Base-by-base conservation (phyloP, 106 monocot species). In the Allium cepa region DNA sequence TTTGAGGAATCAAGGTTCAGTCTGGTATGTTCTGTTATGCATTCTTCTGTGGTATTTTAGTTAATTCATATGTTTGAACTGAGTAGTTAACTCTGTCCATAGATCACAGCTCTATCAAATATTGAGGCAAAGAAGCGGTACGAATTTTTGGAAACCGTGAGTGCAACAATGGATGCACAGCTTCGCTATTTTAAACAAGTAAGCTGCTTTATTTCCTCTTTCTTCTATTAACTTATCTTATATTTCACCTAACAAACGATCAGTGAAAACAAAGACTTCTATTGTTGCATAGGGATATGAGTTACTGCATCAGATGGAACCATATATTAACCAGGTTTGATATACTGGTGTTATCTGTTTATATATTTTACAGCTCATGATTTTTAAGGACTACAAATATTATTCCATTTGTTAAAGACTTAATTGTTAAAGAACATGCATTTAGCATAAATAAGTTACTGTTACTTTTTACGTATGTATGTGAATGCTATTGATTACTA, bases 171-270 rank as follows among this genome's bases (percentile, higher is more conserved):
- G 99, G 99, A 99, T 82, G 85, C 99, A 59, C 99, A 99, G 80
- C 93, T 99, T 76, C 99, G 99, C 62, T 99, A 99, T 74, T 99
- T 99, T 59, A 99, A 93, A 90, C 99, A 99, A 77, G 99, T 93
- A 83, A 26, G 26, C 48, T 47, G 0, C 50, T 11, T 66, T 8
- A 55, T 28, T 10, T 8, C 2, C 64, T 16, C 68, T 4, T 15
- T 13, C 26, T 58, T 52, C 14, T 46, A 6, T 8, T 36, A 3
- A 36, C 36, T 36, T 36, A 36, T 36, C 36, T 36, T 36, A 36
- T 36, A 36, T 36, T 36, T 36, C 36, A 36, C 36, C 3, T 36
- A 36, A 36, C 36, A 36, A 36, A 36, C 36, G 3, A 1, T 36
- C 36, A 36, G 5, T 36, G 1, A 5, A 36, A 36, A 36, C 3